These are phyloP conservation scores for Tylopilus orsonianus DNA, from an alignment of 1,284 basidiomycete genomes.

Conservation along the genomic window DNA sequence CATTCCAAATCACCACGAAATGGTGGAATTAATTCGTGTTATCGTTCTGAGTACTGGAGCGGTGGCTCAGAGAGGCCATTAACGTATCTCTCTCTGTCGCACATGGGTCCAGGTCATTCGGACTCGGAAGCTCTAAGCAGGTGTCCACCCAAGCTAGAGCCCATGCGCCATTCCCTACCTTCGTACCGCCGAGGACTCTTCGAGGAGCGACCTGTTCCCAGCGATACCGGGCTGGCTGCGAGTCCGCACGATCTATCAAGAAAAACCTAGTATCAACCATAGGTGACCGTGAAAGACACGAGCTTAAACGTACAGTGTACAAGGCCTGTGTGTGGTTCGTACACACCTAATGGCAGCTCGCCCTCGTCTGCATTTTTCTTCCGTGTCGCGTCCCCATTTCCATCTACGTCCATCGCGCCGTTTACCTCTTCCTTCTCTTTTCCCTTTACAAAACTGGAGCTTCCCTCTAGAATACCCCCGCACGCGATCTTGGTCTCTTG, in stretches of 20 bases:
- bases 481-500: conserved; percentile 54
- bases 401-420: conserved; percentile 24
- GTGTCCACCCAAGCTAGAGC: conserved; percentile 77
- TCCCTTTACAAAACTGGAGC: conserved; percentile 22
- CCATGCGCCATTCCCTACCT: conserved; percentile 75
- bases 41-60: not conserved
- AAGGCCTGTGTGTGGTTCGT: conserved; percentile 71
- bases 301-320: conserved; percentile 56
- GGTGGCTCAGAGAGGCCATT: conserved; percentile 19
- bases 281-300: conserved; percentile 1
- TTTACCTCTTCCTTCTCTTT: conserved; percentile 30
- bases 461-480: conserved; percentile 38
- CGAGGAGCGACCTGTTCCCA: conserved; percentile 55
- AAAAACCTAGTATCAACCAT: conserved; percentile 2
- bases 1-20: conserved; percentile 10
- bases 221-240: conserved; percentile 63
- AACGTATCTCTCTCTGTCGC: conserved; percentile 21
- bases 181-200: conserved; percentile 64
- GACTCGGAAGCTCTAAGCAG: conserved; percentile 51
- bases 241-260: conserved; percentile 62
- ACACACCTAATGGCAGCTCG: conserved; percentile 56
- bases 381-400: conserved; percentile 29
- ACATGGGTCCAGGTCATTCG: conserved; percentile 22
- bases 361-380: conserved; percentile 36
- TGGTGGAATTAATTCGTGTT: not conserved